Evolutionary conservation across 257 asterid genomes (phyloP).

Genomic region (Rhazya stricta): DNA sequence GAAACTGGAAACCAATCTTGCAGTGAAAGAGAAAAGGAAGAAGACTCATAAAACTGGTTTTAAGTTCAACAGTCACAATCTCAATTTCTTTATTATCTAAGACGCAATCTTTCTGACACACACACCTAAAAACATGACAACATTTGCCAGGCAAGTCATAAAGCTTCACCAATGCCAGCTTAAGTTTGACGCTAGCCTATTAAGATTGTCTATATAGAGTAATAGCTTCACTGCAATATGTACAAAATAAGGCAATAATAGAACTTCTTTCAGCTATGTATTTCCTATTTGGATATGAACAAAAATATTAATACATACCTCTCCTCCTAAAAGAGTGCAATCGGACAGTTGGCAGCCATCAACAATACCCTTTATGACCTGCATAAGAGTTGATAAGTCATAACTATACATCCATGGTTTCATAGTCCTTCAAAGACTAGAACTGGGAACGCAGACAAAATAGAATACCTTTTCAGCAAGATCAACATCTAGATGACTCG

Average conservation of each 20-base stretch:
- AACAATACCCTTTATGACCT: slow-evolving; percentile 94
- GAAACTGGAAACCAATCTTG: background rate
- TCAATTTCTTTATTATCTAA: background rate
- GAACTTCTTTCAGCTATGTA: background rate
- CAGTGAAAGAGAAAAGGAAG: background rate
- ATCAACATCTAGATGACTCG: slow-evolving; percentile 85
- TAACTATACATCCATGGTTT: background rate
- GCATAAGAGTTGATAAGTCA: slow-evolving; percentile 19
- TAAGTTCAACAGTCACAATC: background rate
- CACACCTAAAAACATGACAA: background rate
- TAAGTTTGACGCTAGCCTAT: too few species aligned
- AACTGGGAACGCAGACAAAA: background rate
- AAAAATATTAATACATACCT: slow-evolving; percentile 40
- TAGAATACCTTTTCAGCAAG: slow-evolving; percentile 82
- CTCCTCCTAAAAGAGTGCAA: slow-evolving; percentile 92
- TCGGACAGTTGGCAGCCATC: slow-evolving; percentile 89
- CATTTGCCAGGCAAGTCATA: background rate
- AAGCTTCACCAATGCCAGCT: background rate
- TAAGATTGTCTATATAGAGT: background rate
- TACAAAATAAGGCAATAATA: background rate
- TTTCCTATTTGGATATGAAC: background rate
- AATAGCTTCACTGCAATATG: background rate
- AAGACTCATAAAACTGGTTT: background rate
- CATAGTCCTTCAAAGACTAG: background rate
- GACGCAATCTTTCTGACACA: background rate